Base-by-base conservation (phyloP, 1,139 yeast species). In the Taphrina betulina region DNA sequence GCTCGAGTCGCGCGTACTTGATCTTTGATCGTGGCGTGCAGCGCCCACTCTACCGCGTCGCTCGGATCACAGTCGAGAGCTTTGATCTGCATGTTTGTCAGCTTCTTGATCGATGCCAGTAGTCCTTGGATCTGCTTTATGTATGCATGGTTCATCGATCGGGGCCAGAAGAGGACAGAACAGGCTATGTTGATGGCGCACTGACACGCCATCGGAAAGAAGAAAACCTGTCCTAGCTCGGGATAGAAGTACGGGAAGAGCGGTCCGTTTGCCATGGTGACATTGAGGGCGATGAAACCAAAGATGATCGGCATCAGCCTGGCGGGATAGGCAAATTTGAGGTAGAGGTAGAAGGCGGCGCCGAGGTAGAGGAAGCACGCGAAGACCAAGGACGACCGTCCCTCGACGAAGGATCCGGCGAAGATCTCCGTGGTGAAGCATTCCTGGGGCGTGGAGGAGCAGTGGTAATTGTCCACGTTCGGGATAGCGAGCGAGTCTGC, bases 161-260 rank as follows among this genome's bases (percentile, higher is more conserved):
- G 48, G 10, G 61, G 61, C 46, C 50, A 50, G 28, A 58, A 41
- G n/a, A 54, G 7, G 16, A 58, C 19, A 12, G 57, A 24, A 29
- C 57, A 48, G 10, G 34, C 58, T 10, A 54, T 37, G 31, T 38
- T 53, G 19, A 58, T 37, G n/a, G 54, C 60, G 12, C 33, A 34
- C 26, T 57, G 57, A 4, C 48, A 26, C 4, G 46, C 56, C 8
- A 45, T 19, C 14, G 60, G 58, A 7, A 45, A 20, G 35, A 48
- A 36, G 26, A 57, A 37, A 14, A 34, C 24, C 19, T 41, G 17
- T 5, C 60, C 58, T 14, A 57, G 41, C 7, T 22, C 19, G 10
- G 58, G 55, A 31, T 36, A 53, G 31, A 33, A 57, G 42, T 53
- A 50, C 3, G 61, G 61, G 37, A 45, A 57, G 20, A 58, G 36